Evolutionary conservation across 441 rosid genomes (phyloP), one percentile per base, ranked within the genome.

Genomic region (Populus hybrid): DNA sequence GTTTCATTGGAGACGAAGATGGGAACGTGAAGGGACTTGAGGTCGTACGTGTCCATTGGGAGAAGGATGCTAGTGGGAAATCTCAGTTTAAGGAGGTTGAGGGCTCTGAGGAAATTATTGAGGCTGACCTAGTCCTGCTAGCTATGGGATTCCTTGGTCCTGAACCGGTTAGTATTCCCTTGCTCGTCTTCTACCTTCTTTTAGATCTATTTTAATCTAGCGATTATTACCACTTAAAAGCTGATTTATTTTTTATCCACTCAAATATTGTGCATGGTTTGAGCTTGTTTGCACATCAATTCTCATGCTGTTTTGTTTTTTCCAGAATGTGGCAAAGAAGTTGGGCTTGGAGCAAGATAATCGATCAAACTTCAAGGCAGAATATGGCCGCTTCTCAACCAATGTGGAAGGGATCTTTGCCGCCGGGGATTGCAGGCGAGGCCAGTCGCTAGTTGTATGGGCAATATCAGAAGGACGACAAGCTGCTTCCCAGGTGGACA

Each of bases 121-220:
- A 88, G 82, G 98, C 99, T 6, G 98, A 97, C 82, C 92, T 97
- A 10, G 96, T 94, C 64, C 83, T 97, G 35, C 87, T 97, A 56
- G 99, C 99, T 59, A 93, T 97, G 99, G 99, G 99, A 8, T 97
- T 97, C 87, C 97, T 97, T 11, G 99, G 99, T 69, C 99, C 99
- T 1, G 99, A 97, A 76, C 74, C 89, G 75, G 99, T 97, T 24
- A 88, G 96, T 88, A 29, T 29, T 29, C 71, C 50, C 74, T 68
- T 21, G n/a, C 18, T 53, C 7, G 31, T 29, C 31, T 29, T 29
- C 61, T 53, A 20, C 2, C 61, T 6, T 53, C 77, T 38, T 20
- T 8, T 56, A 29, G 31, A 29, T 29, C 1, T 50, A 50, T 50
- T 14, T 50, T 5, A 50, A 50, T 50, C 18, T 50, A 14, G 56